Base-by-base conservation (phyloP, 2,329 filamentous ascomycete genomes). In the Orbilia oligospora region DNA sequence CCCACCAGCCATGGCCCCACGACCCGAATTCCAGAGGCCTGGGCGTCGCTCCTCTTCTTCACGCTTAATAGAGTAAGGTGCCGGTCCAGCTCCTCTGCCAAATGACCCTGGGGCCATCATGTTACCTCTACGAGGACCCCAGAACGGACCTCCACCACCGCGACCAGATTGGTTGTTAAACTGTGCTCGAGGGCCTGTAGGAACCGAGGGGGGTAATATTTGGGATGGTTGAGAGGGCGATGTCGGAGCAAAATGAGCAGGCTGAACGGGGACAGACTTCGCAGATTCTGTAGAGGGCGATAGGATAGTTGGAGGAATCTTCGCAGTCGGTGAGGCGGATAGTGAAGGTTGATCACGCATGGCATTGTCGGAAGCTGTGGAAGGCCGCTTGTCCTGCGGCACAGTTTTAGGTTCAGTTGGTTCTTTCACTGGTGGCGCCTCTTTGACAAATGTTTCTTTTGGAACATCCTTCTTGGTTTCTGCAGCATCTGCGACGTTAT, bases 211-310 rank as follows among this genome's bases (percentile, higher is more conserved):
- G 30, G 73, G 73, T 10, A 77, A 18, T 22, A 27, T 67, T 30
- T 71, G 66, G 12, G 66, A 58, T 4, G 61, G 49, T 16, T 63
- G 65, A 10, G 73, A 77, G 4, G 73, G 73, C 9, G 73, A 77
- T 41, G 73, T 77, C n/a, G 73, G 73, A 8, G 66, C 51, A 65
- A 77, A 77, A 49, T 77, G 66, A 3, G 67, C 67, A 30, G 73
- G 73, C 22, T 77, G 73, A 49, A 64, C 61, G 12, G 73, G 73
- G 5, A 68, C 67, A 38, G 73, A 22, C 64, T 71, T 77, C 24
- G 67, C 44, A 12, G 67, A 46, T 56, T 77, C 73, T 5, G 72
- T 53, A 55, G 73, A 67, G 18, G 61, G 61, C 5, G 73, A 77
- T 51, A 61, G 51, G n/a, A 77, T 63, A 27, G 56, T 9, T n/a